phyloP scores from a whole-genome alignment of 768 basidiomycete species.

The Chiua virens region DNA sequence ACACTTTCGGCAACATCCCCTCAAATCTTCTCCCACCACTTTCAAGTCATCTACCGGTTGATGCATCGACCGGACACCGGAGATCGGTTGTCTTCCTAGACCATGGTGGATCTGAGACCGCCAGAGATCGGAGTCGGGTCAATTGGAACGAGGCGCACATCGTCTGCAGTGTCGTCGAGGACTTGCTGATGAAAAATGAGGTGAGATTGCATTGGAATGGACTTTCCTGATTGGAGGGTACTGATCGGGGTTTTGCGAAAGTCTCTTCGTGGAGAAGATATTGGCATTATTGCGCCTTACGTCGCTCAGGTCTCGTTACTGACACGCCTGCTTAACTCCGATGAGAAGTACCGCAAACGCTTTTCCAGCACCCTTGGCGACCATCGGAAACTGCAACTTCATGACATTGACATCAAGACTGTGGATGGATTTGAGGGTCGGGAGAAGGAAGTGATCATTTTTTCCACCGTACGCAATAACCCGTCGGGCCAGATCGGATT shows the following conservation, averaged over 20 bases:
- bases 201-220: conserved; percentile 41
- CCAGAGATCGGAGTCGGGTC: conserved; percentile 68
- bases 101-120: conserved; percentile 68
- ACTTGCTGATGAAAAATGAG: conserved; percentile 72
- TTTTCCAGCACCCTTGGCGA: conserved; percentile 64
- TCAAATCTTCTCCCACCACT: conserved; percentile 60
- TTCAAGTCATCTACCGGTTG: conserved; percentile 49
- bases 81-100: conserved; percentile 80
- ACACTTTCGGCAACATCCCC: conserved; percentile 43
- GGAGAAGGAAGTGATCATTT: conserved; percentile 90
- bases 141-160: conserved; percentile 80
- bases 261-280: conserved; percentile 69
- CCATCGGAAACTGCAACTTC: conserved; percentile 62
- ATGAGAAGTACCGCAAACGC: conserved; percentile 50
- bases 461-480: conserved; percentile 90
- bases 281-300: conserved; percentile 93
- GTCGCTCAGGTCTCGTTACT: conserved; percentile 81
- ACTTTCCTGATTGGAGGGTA: background rate
- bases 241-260: conserved; percentile 24
- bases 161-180: conserved; percentile 78
- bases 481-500: conserved; percentile 78
- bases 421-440: conserved; percentile 95
- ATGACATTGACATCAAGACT: conserved; percentile 80
- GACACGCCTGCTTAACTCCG: conserved; percentile 59
- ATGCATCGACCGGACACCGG: conserved; percentile 39